Base-by-base conservation (phyloP, 2,329 filamentous ascomycete genomes). In the Chrysoporthe puriensis region DNA sequence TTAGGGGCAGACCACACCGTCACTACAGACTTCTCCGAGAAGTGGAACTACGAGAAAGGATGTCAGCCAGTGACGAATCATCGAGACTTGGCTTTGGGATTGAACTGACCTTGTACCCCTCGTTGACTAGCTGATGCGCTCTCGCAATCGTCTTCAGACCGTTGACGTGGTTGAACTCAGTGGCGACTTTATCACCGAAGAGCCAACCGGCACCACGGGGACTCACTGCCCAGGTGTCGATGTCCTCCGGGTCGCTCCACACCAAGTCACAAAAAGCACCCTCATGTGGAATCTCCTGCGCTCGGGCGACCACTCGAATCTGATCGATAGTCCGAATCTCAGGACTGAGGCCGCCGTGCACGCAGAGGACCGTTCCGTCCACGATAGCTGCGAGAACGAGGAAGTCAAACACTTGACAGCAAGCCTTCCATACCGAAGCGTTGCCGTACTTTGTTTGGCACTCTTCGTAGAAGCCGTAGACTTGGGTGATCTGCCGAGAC, bases 401-500 rank as follows among this genome's bases (percentile, higher is more conserved):
- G 79, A 97, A 99, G 79, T 99, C 96, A 79, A 99, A 99, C 81
- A 99, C 97, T 78, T 99, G 96, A 71, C 96, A 99, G 79, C 97
- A 99, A 68, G 97, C 96, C 80, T 99, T 97, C 96, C 96, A 99
- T n/a, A 99, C 96, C 61, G 96, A 97, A 14, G 96, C 94, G 76
- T 97, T 98, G 76, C 96, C 96, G 78, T 99, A 99, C 80, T 99
- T 99, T 75, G 96, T 91, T 66, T 94, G 94, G 79, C 96, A 99
- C 79, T 99, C 96, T 69, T 97, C 97, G 80, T 99, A 99, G 81
- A 99, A 99, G 64, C 96, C 96, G 79, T 99, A 99, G 32, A 96
- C 97, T 76, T 99, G 96, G 9, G 96, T 99, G 71, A 99, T 97
- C 75, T 97, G 96, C 71, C 96, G 90, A 36, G 94, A 97, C 80